Base-by-base conservation (phyloP, 768 basidiomycete species). In the Boletellus ananas region DNA sequence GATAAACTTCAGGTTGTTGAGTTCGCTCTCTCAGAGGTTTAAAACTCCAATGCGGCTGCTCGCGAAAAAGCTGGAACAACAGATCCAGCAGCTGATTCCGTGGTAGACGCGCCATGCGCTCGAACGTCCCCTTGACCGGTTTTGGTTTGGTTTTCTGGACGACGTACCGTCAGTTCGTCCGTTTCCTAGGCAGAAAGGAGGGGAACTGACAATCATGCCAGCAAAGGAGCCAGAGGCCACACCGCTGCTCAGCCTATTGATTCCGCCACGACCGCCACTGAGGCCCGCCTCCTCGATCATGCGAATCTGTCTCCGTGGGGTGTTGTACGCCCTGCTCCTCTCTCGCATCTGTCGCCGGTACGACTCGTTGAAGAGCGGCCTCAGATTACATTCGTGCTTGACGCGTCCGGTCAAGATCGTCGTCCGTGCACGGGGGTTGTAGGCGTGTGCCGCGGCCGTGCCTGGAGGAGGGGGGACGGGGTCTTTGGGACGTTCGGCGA, bases 61-160 rank as follows among this genome's bases (percentile, higher is more conserved):
- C 83, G 51, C 80, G 78, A 74, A 94, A 97, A 6, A 84, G 74
- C 2, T 70, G 58, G 70, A 94, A 94, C 36, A 96, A 76, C 47
- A 85, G 71, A 66, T 96, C 91, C 66, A 92, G 76, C 8, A 96
- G 79, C 62, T 94, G 87, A 70, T 92, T 87, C 47, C 86, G 78
- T 6, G 91, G 90, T 70, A 96, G 84, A 64, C 94, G 89, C n/a
- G 88, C 85, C 81, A 90, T 87, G 58, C 89, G 87, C 68, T 94
- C 90, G 71, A 87, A 87, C 13, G 79, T 72, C 25, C 85, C 85
- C 58, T 89, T 88, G 16, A 75, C 66, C 2, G 73, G 76, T 64
- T 86, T 89, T 34, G 72, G 78, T 69, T 85, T 89, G 14, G 81
- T 74, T 77, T 79, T 80, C 85, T 66, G 29, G 54, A 36, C 20